phyloP scores from a whole-genome alignment of 805 yeast species.

The Candida argentea region DNA sequence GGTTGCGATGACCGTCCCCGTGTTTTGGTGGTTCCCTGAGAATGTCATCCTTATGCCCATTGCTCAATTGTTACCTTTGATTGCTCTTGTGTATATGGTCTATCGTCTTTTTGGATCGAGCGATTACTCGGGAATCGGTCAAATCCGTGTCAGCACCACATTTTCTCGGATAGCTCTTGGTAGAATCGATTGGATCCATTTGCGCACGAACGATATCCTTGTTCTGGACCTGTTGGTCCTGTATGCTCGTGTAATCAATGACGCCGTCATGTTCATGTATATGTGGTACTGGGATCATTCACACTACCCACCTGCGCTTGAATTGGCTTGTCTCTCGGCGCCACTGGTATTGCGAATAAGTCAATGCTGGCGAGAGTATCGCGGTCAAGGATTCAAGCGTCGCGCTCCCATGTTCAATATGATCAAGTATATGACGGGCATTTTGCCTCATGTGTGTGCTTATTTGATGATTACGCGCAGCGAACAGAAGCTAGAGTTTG shows the following conservation, averaged over 20 bases:
- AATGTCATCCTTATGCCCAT: conserved; percentile 2
- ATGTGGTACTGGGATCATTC: conserved; percentile 22
- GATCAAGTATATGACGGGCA: conserved; percentile 58
- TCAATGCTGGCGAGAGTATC: conserved; percentile 71
- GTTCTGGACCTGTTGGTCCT: conserved; percentile 81
- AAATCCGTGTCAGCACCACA: conserved; percentile 36
- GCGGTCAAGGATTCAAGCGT: too few species aligned
- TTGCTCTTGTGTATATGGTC: conserved; percentile 9
- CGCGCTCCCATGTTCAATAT: conserved; percentile 58
- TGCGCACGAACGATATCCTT: conserved; percentile 71
- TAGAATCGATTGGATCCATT: conserved; percentile 41
- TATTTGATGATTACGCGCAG: conserved; percentile 17
- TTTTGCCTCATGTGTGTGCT: conserved; percentile 22
- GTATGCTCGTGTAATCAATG: conserved; percentile 66
- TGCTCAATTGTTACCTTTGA: conserved; percentile 20
- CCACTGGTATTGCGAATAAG: conserved; percentile 72
- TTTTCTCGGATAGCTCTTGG: conserved; percentile 48
- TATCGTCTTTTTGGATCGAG: conserved; percentile 25
- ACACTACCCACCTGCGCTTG: conserved; percentile 19
- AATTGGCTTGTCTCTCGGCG: conserved; percentile 25
- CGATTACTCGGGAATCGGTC: conserved; percentile 24
- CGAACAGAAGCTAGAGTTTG: conserved; percentile 6
- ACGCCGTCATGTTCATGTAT: conserved; percentile 49
- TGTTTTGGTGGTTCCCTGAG: neutral
- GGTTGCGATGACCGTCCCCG: conserved; percentile 10